Evolutionary conservation across 192 early-diverging fungal species (phyloP), one percentile per base, ranked within the genome.

Genomic region (Mortierella antarctica): DNA sequence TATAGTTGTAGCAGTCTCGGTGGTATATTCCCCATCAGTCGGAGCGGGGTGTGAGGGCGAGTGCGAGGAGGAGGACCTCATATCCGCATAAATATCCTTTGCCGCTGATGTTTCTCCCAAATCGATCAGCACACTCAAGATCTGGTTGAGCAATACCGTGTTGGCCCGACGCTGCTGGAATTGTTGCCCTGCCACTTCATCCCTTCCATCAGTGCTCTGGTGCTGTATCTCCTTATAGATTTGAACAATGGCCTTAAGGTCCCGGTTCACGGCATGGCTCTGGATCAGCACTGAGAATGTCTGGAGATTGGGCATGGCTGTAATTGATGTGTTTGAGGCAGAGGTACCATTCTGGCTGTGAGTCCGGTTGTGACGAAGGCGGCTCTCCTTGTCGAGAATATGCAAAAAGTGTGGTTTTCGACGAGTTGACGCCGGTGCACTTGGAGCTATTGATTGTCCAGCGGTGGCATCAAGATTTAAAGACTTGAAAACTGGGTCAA

Each of bases 261-360:
- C 65, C 6, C 48, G 44, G 20, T 72, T 58, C 4, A 41, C 42
- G 49, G 68, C 57, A 48, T 72, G 65, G 1, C 40, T 47, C 40
- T 80, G 58, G 70, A 80, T 80, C 21, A 80, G 40, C 8, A 80
- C 77, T 13, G 77, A 80, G 17, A 68, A 56, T 6, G 70, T 80
- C 52, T 80, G 77, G 18, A 72, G 20, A 39, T 80, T 80, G 5
- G 77, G 70, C 0, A 20, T n/a, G 15, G 62, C 49, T 11, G 41
- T 5, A 6, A 20, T 50, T 6, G 57, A 4, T 66, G 31, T 11
- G 46, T 13, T 20, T 20, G n/a, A 47, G 8, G 5, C 31, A 31
- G 31, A 31, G 31, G 31, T 31, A 17, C 21, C 9, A 5, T 7
- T 46, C 57, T 18, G 21, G 21, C 20, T n/a, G 10, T 15, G 14